Evolutionary conservation across 1,139 yeast species (phyloP).

Genomic region (Yamadazyma diospyri): DNA sequence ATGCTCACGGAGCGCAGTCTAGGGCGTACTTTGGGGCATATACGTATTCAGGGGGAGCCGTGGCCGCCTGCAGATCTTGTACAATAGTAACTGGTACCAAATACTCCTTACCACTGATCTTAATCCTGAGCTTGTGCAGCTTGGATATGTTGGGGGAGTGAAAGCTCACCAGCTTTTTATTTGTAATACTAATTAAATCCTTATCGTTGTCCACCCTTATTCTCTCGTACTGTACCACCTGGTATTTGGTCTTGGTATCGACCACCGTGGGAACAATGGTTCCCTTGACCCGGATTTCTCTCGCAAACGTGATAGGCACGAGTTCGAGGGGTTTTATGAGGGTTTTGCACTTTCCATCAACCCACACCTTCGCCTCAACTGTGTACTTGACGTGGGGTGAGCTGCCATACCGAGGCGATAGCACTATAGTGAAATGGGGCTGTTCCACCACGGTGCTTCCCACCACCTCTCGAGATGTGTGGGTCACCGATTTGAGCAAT

Average conservation of each 20-base stretch:
- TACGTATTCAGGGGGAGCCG: slow-evolving; percentile 1
- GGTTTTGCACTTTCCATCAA: neutral
- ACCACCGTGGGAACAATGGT: neutral
- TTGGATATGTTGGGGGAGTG: slow-evolving; percentile 1
- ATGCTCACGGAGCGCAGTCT: no score
- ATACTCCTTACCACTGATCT: neutral
- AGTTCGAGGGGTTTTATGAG: neutral
- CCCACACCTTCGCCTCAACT: neutral
- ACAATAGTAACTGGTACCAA: slow-evolving; percentile 1
- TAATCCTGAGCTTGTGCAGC: neutral
- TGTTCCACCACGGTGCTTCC: neutral
- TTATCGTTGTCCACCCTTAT: slow-evolving; percentile 2
- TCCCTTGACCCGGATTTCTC: neutral
- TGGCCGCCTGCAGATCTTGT: neutral
- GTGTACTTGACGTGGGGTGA: neutral
- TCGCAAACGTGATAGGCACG: neutral
- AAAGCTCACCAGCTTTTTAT: neutral
- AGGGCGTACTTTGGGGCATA: slow-evolving; percentile 1
- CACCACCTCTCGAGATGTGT: neutral
- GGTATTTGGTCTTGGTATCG: neutral
- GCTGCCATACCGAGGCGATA: neutral
- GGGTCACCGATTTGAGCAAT: slow-evolving; percentile 2
- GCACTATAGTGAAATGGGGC: neutral
- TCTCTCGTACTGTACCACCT: neutral
- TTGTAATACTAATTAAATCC: slow-evolving; percentile 2